Conservation (phyloP, 192 early-diverging fungal genomes). For the Backusella macrospora region DNA sequence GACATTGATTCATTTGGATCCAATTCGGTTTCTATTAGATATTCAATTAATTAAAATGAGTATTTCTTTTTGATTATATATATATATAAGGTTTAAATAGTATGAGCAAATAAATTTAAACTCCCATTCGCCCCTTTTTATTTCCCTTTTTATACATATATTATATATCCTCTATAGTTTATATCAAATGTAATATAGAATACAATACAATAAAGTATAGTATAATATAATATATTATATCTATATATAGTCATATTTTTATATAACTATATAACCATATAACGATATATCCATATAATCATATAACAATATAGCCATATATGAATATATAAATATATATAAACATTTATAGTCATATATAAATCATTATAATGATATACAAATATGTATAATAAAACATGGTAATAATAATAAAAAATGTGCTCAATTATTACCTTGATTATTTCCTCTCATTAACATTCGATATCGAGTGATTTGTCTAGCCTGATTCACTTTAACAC, state of each 20-base stretch:
- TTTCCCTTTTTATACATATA: slow-evolving; percentile 1
- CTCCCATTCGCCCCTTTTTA: neutral
- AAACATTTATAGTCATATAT: neutral
- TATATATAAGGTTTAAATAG: neutral
- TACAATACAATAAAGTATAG: neutral
- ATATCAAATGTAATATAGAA: neutral
- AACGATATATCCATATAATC: neutral
- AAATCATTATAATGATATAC: neutral
- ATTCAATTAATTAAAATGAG: neutral
- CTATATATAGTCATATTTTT: neutral
- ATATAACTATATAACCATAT: neutral
- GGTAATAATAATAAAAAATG: neutral
- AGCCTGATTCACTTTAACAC: neutral
- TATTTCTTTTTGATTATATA: neutral
- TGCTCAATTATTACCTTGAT: slow-evolving; percentile 16
- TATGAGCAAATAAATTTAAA: neutral
- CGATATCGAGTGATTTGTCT: slow-evolving; percentile 19
- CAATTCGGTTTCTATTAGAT: slow-evolving; percentile 12
- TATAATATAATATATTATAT: neutral
- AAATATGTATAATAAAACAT: slow-evolving; percentile 7
- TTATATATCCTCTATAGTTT: neutral
- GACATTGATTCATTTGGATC: slow-evolving; percentile 24
- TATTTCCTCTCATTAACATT: slow-evolving; percentile 21
- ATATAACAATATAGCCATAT: neutral
- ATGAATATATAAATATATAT: slow-evolving; percentile 16